Base-by-base conservation (phyloP, 2,329 filamentous ascomycete species). In the Paraphaeosphaeria sporulosa region DNA sequence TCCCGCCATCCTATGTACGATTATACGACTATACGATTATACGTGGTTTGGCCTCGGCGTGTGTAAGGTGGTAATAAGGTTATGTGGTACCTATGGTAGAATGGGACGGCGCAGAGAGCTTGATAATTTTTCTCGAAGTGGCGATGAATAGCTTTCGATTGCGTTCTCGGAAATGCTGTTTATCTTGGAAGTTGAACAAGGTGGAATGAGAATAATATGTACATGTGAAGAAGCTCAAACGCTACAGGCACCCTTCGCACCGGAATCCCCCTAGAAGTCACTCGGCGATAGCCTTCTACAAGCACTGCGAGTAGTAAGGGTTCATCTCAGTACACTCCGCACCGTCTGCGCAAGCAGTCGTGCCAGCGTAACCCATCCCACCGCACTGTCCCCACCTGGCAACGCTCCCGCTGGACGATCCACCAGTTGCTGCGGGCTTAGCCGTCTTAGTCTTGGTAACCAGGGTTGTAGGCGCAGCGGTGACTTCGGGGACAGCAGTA, bases 291-390 rank as follows among this genome's bases (percentile, higher is more conserved):
- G 25, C 25, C 25, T 27, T 25, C 68, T 62, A 73, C 36, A 74
- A 55, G 67, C 82, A 84, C 75, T 84, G 82, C 30, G 67, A 78
- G 74, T 84, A 84, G 68, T 79, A 84, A 7, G 74, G 69, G 72
- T 83, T 84, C 57, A 65, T 66, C 25, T 69, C 65, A 30, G 70
- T 71, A 72, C 82, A 84, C 8, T 70, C 71, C n/a, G 62, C 63
- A 27, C 81, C 81, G 30, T 70, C 57, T 4, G 71, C 76, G 58
- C 49, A 52, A 27, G 34, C 15, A 8, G 34, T 42, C 9, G 34
- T 6, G 12, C 49, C 49, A 25, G 34, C 42, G 13, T 30, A 52
- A 1, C 34, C 34, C 8, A 12, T 27, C 1, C 49, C 49, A 25
- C 49, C 49, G 19, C 49, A 52, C 34, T 52, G 49, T 40, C 49